Conservation (phyloP, 352 stramenopile genomes). For the Phytophthora lateralis region DNA sequence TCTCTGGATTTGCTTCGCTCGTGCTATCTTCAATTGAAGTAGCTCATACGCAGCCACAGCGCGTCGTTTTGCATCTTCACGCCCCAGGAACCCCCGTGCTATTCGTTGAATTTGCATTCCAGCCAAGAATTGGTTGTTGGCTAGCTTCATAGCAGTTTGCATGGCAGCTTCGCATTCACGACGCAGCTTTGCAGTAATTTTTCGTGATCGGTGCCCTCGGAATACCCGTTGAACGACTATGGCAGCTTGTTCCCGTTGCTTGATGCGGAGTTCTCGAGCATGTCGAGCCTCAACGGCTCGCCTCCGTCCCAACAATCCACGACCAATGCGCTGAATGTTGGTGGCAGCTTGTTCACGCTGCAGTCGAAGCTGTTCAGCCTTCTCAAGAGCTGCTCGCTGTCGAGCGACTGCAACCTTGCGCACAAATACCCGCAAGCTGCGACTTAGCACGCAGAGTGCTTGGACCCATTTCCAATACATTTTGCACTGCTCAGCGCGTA, state of each 20-base stretch:
- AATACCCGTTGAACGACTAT: conserved; percentile 48
- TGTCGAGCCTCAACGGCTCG: conserved; percentile 26
- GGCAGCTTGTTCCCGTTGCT: conserved; percentile 32
- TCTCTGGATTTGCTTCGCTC: conserved; percentile 54
- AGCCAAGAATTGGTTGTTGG: conserved; percentile 17
- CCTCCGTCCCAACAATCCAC: conserved; percentile 47
- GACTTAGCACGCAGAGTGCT: conserved; percentile 38
- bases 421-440: conserved; percentile 37
- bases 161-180: conserved; percentile 21
- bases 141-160: conserved; percentile 19
- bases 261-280: conserved; percentile 17
- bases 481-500: conserved; percentile 32
- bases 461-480: conserved; percentile 37
- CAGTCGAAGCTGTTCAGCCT: conserved; percentile 39
- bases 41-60: conserved; percentile 27
- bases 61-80: conserved; percentile 24
- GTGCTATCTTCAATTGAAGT: conserved; percentile 25
- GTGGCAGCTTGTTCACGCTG: conserved; percentile 38
- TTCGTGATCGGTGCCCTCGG: conserved; percentile 37
- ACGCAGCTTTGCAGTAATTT: conserved; percentile 16
- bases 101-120: conserved; percentile 48
- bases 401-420: conserved; percentile 40
- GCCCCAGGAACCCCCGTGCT: conserved; percentile 48
- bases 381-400: conserved; percentile 43
- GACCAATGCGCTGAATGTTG: conserved; percentile 44